These are phyloP conservation scores for Paecilomyces dactylethromorphus DNA, from an alignment of 2,329 filamentous ascomycete genomes.

Conservation along the genomic window DNA sequence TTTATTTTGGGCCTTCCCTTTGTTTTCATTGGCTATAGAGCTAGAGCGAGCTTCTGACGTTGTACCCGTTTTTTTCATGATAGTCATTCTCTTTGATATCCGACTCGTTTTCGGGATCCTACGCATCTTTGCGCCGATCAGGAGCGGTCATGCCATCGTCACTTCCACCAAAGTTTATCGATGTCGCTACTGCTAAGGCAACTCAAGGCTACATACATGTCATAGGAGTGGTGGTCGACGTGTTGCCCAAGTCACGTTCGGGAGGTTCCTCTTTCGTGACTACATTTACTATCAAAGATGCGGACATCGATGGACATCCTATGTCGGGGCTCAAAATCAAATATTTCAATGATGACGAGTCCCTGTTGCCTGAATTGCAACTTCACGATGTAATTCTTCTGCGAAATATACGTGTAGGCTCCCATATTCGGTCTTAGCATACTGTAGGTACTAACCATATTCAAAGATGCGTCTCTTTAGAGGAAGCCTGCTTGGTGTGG, in stretches of 20 bases:
- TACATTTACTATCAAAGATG: constrained; percentile 56
- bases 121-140: neutral
- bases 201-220: constrained; percentile 45
- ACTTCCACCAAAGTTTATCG: constrained; percentile 39
- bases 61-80: neutral
- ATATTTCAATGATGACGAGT: constrained; percentile 52
- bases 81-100: neutral
- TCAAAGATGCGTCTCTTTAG: constrained; percentile 15
- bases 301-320: constrained; percentile 37
- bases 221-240: constrained; percentile 66
- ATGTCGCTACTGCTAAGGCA: constrained; percentile 41
- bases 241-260: constrained; percentile 47
- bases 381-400: constrained; percentile 61
- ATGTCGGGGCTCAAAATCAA: constrained; percentile 45
- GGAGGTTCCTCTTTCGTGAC: constrained; percentile 54
- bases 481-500: constrained; percentile 17
- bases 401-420: constrained; percentile 48
- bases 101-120: neutral
- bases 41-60: neutral
- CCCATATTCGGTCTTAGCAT: constrained; percentile 7
- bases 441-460: neutral
- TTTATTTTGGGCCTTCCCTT: neutral
- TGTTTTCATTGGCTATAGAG: neutral
- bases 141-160: constrained; percentile 11
- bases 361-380: constrained; percentile 37